Percentiles rank a stretch among this genome's conserved stretches.
phyloP scores from a whole-genome alignment of 768 basidiomycete genomes.

The Filobasidium floriforme region DNA sequence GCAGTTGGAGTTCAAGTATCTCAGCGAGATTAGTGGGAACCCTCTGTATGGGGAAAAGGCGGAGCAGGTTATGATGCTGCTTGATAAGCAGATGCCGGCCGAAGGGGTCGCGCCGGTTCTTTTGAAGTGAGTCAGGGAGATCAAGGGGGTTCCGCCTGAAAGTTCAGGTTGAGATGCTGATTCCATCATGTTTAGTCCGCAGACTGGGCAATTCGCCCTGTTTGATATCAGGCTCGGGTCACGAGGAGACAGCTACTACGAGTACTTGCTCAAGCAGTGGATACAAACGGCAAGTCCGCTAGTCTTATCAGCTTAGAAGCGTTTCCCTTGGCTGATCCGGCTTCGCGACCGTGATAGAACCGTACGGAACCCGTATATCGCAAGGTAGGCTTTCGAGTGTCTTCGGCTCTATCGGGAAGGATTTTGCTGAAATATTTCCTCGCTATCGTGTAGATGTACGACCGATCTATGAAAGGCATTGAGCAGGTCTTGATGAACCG shows the following conservation, averaged over 20 bases:
- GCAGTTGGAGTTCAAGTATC: conserved; percentile 83
- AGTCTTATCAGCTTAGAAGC: not conserved
- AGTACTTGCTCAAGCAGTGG: conserved; percentile 73
- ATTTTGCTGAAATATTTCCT: not conserved
- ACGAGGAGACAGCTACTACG: conserved; percentile 88
- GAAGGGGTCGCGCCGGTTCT: conserved; percentile 78
- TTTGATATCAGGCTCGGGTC: conserved; percentile 82
- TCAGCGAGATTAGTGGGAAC: conserved; percentile 70
- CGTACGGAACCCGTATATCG: conserved; percentile 67
- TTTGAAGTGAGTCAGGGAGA: conserved; percentile 56
- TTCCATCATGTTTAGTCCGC: conserved; percentile 40
- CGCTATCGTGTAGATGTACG: conserved; percentile 63
- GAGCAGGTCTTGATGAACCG: conserved; percentile 64
- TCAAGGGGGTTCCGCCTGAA: too few species aligned
- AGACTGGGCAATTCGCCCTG: conserved; percentile 53
- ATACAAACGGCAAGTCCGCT: conserved; percentile 60
- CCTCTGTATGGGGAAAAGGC: conserved; percentile 71
- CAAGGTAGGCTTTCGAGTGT: conserved; percentile 51
- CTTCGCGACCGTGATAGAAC: conserved; percentile 46
- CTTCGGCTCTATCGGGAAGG: too few species aligned
- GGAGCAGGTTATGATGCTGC: conserved; percentile 57
- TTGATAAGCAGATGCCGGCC: conserved; percentile 57
- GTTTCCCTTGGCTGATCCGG: conserved; percentile 8
- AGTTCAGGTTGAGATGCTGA: not conserved
- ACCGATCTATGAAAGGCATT: conserved; percentile 72